Evolutionary conservation across 2,329 filamentous ascomycete species (phyloP).

Genomic region (Colletotrichum sp.): DNA sequence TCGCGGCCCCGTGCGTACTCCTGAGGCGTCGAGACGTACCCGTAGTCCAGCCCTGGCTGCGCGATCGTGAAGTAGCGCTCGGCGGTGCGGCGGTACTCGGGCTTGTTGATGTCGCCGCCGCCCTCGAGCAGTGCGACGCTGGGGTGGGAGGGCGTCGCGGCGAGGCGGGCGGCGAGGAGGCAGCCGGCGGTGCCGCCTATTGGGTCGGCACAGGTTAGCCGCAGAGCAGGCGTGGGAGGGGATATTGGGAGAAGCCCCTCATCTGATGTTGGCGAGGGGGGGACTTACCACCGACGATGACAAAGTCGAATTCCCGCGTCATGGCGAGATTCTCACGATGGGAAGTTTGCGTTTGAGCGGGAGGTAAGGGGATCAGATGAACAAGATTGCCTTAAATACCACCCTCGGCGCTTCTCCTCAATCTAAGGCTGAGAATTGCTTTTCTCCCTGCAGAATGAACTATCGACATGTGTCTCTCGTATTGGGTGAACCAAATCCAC

Average conservation of each 20-base stretch:
- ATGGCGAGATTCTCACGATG: neutral
- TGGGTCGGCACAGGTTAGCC: neutral
- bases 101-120: conserved; percentile 51
- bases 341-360: too few relatives aligned
- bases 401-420: neutral
- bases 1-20: conserved; percentile 45
- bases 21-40: conserved; percentile 55
- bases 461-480: neutral
- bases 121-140: conserved; percentile 66
- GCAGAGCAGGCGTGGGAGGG: neutral
- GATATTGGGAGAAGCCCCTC: neutral
- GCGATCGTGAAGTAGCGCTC: conserved; percentile 59
- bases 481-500: neutral
- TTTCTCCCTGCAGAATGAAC: neutral
- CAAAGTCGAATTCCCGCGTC: conserved; percentile 31
- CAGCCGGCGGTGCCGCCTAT: conserved; percentile 66
- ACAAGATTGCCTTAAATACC: neutral
- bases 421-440: neutral
- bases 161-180: conserved; percentile 57
- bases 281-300: conserved; percentile 37
- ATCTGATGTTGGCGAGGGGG: neutral
- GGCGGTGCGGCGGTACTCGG: conserved; percentile 51
- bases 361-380: neutral
- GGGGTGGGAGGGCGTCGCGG: conserved; percentile 50
- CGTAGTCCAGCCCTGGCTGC: conserved; percentile 55